Evolutionary conservation across 2,329 filamentous ascomycete genomes (phyloP), one percentile per base, ranked within the genome.

Genomic region (Didymella exigua): DNA sequence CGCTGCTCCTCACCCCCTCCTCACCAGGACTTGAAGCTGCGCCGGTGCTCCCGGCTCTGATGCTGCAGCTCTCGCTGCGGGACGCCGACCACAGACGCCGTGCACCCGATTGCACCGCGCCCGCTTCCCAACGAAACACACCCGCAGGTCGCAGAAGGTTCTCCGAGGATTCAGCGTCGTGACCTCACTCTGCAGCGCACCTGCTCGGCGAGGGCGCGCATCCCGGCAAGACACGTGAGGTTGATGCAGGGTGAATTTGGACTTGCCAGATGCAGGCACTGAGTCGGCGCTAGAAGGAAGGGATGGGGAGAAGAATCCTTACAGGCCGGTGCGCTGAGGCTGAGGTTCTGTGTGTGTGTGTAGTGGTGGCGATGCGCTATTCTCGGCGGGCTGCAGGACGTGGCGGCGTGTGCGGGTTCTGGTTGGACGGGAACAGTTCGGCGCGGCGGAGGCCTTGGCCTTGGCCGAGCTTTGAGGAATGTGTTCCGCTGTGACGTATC

Each of bases 351-450:
- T 10, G 26, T 10, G 26, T 10, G 5, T 5, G 5, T 49, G 34
- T 14, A 14, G 49, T 49, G 44, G 51, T 42, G 36, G 41, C 2
- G 21, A 10, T 16, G 14, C 5, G 27, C 34, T 55, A 41, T 41
- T 55, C 46, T 55, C 45, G 52, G 52, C 50, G n/a, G 37, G 38
- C 30, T 54, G 50, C 52, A 46, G 33, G 33, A 6, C 7, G 27
- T 10, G 27, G 27, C 27, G 6, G 3, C 9, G 27, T 7, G 5
- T 10, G 27, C 8, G 9, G 27, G 13, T 9, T 34, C 16, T 34
- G 33, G 33, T 36, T 36, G 33, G 7, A 13, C 18, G 18, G 9
- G 5, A 21, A 18, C 18, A 18, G 33, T 16, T n/a, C 16, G 16
- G 19, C 7, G 19, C 7, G 31, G 31, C 31, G 31, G 33, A 36